Conservation (phyloP, 2,329 filamentous ascomycete genomes). For the Keithomyces neogunnii region DNA sequence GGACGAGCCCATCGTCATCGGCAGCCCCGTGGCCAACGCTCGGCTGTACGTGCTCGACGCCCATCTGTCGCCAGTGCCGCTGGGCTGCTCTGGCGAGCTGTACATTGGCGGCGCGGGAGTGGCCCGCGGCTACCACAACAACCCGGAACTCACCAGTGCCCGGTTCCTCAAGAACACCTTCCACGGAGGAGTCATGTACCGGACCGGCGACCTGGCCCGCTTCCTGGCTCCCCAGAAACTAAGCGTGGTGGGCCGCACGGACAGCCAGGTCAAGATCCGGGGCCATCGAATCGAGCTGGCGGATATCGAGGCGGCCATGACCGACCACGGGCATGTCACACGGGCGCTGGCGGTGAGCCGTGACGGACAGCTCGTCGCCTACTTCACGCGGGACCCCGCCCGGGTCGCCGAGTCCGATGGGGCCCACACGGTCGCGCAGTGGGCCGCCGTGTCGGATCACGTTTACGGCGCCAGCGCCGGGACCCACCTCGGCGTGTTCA, state of each 20-base stretch:
- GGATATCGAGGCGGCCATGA: conserved; percentile 12
- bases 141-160: neutral
- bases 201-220: conserved; percentile 13
- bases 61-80: conserved; percentile 23
- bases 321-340: conserved; percentile 5
- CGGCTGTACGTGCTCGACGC: conserved; percentile 32
- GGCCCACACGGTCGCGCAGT: too few relatives aligned
- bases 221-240: conserved; percentile 9
- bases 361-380: too few relatives aligned
- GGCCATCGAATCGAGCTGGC: conserved; percentile 14
- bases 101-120: conserved; percentile 21
- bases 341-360: neutral
- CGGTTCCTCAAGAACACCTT: conserved; percentile 9
- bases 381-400: too few relatives aligned
- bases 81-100: conserved; percentile 25
- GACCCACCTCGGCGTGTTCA: too few relatives aligned
- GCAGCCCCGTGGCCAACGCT: conserved; percentile 14
- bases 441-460: too few relatives aligned
- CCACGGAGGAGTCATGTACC: conserved; percentile 10
- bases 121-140: too few relatives aligned
- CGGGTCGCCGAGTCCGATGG: too few relatives aligned
- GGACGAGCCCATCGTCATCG: conserved; percentile 12
- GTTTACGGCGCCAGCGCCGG: too few relatives aligned
- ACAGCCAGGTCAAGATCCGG: conserved; percentile 15
- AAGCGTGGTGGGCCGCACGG: conserved; percentile 12